These are phyloP conservation scores for Aegilops umbellulata DNA, from an alignment of 176 grass and related monocot genomes.

Conservation along the genomic window DNA sequence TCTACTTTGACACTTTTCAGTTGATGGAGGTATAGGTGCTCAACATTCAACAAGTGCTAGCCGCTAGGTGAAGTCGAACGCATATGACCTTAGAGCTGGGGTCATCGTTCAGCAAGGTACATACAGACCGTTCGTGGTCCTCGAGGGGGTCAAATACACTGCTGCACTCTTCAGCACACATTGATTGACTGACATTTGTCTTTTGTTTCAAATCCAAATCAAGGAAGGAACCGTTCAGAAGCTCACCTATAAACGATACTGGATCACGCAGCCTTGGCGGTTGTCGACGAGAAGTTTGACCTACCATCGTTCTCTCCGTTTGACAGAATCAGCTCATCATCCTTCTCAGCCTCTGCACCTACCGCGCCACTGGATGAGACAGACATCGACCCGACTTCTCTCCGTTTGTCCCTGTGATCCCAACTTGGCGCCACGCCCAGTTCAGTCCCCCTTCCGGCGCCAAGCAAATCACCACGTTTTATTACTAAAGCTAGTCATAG, in stretches of 20 bases:
- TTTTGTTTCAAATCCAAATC: neutral
- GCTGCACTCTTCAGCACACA: neutral
- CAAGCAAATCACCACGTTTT: slow-evolving; percentile 27
- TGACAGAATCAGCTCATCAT: neutral
- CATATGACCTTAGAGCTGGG: neutral
- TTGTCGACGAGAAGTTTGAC: too few species aligned
- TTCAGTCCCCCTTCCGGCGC: neutral
- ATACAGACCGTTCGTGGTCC: neutral
- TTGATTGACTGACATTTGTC: neutral
- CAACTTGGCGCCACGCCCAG: neutral
- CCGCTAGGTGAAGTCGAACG: neutral
- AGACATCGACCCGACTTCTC: neutral
- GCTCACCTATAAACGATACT: too few species aligned
- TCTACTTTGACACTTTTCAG: too few species aligned
- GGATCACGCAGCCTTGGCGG: too few species aligned
- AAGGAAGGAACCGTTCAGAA: too few species aligned
- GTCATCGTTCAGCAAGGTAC: neutral
- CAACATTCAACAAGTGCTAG: neutral
- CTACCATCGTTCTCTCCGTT: too few species aligned
- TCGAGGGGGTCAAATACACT: neutral
- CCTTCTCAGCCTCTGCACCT: neutral
- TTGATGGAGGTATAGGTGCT: neutral
- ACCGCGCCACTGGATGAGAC: neutral
- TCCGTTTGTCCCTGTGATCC: neutral
- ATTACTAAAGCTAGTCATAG: too few species aligned